A percentile compares a stretch with the other conserved stretches of the same genome.
These are phyloP conservation scores for Pouteria glomerata DNA, from an alignment of 148 eudicot species.

Conservation along the genomic window DNA sequence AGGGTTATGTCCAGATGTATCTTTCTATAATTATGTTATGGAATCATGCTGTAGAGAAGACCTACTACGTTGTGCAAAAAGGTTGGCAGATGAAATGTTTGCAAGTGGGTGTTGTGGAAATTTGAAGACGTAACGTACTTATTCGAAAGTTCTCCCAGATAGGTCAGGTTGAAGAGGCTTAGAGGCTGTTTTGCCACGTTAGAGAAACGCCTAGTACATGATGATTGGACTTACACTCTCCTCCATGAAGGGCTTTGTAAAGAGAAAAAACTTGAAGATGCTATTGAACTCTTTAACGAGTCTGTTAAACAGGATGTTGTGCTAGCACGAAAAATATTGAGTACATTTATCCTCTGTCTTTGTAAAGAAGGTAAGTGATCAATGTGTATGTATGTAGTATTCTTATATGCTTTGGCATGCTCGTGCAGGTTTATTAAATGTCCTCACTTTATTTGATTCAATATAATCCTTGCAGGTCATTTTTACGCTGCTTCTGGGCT, in stretches of 20 bases:
- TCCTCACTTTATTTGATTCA: background rate
- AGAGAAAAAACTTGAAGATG: constrained; percentile 41
- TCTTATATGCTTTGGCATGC: background rate
- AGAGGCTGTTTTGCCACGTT: constrained; percentile 47
- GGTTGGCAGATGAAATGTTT: constrained; percentile 97
- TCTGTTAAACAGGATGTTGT: constrained; percentile 47
- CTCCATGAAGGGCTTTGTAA: constrained; percentile 69
- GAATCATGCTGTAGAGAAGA: constrained; percentile 81
- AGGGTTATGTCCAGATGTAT: constrained; percentile 56
- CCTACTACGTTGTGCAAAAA: constrained; percentile 80
- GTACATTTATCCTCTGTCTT: constrained; percentile 43
- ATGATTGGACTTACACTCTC: constrained; percentile 39
- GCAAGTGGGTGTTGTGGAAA: constrained; percentile 56
- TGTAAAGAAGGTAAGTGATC: constrained; percentile 65
- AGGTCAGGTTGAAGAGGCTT: constrained; percentile 59
- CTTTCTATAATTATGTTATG: constrained; percentile 67
- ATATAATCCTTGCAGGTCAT: constrained; percentile 46
- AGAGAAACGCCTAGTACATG: constrained; percentile 49
- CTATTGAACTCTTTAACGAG: constrained; percentile 51
- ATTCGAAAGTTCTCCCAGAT: constrained; percentile 50
- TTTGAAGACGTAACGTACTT: constrained; percentile 54
- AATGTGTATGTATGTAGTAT: background rate
- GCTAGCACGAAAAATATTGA: constrained; percentile 35
- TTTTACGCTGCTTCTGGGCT: constrained; percentile 42
- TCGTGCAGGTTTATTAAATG: background rate